Evolutionary conservation across 1,139 yeast genomes (phyloP), one percentile per base, ranked within the genome.

Genomic region (Meyerozyma carpophila): DNA sequence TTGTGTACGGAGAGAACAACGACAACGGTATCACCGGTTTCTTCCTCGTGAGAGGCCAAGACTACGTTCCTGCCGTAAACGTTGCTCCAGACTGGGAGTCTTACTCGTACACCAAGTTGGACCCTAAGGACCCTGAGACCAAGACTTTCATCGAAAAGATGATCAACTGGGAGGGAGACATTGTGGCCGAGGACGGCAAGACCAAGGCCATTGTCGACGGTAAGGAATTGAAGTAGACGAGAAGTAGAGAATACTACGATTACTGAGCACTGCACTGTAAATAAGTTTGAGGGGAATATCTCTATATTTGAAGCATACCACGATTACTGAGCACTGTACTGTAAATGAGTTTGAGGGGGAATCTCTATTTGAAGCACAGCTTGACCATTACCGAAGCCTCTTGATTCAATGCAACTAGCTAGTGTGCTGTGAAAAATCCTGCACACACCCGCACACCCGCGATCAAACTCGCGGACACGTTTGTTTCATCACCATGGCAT

Each of bases 1-100:
- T 89, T 61, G 98, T 93, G 57, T 91, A 88, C 75, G 98, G 98
- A 73, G 97, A 87, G 77, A 89, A 90, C 90, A 91, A 90, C 86
- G 79, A 85, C 83, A 93, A 91, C 76, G 97, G 98, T 78, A 91
- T 93, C 67, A 76, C 88, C 58, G 97, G 96, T 77, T 95, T 85
- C 66, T 84, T 93, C 78, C 72, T 93, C 63, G 84, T 93, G 63
- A 88, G 98, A 76, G 99, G 99, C 63, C 90, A 93, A 72, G 97
- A 93, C 53, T 73, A 61, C 65, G 79, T 56, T 47, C 96, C 97
- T 66, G 98, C 96, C 53, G 90, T 93, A 63, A 87, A 93, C 56
- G 98, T 93, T 68, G 99, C 98, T 63, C 98, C 99, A 72, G 99
- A 93, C 75, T 90, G 95, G 96, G 98, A 93, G 75, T 83, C 91